Conservation (phyloP, 768 basidiomycete species). For the Suillus bovinus region DNA sequence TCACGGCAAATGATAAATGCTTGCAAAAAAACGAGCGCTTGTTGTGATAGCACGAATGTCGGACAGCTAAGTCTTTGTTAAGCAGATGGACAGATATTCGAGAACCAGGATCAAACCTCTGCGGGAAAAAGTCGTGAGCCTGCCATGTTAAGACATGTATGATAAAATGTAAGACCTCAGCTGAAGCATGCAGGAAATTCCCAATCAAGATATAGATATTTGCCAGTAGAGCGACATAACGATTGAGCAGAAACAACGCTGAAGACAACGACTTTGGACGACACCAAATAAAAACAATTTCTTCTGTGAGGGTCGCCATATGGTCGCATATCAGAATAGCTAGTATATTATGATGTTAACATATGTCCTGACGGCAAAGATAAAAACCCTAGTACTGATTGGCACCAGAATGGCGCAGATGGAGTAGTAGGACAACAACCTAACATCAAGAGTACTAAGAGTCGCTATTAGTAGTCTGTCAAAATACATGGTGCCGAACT, state of each 20-base stretch:
- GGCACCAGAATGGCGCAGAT: neutral
- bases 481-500: neutral
- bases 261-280: neutral
- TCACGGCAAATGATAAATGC: neutral
- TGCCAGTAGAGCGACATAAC: neutral
- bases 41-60: neutral
- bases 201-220: neutral
- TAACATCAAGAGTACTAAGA: neutral
- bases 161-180: neutral
- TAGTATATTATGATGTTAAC: neutral
- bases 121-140: neutral
- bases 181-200: neutral
- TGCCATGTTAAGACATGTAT: neutral
- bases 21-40: neutral
- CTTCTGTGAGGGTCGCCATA: neutral
- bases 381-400: neutral
- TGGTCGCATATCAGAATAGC: neutral
- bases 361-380: neutral
- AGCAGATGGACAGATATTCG: neutral
- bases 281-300: neutral
- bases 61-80: neutral
- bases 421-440: neutral
- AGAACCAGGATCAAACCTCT: neutral
- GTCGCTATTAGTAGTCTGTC: neutral
- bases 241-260: neutral